Evolutionary conservation across 257 asterid genomes (phyloP).

Genomic region (Salvia miltiorrhiza): DNA sequence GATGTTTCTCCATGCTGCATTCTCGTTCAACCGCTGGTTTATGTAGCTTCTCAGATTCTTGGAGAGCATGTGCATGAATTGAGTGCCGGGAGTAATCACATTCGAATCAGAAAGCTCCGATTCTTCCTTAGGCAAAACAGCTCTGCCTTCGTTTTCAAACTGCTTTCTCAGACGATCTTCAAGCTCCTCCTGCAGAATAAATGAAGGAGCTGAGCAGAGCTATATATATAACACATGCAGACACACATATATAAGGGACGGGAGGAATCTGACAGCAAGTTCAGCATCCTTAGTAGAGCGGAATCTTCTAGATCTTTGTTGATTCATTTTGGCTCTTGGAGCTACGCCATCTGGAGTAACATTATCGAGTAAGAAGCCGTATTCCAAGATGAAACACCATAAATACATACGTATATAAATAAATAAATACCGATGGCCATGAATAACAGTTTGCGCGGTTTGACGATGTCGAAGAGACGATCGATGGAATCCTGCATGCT

Average conservation of each 20-base stretch:
- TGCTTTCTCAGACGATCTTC: conserved; percentile 37
- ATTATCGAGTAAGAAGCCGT: neutral
- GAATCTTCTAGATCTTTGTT: conserved; percentile 51
- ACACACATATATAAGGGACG: no score
- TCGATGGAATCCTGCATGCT: conserved; percentile 43
- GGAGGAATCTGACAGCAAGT: conserved; percentile 27
- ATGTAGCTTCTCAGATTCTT: conserved; percentile 36
- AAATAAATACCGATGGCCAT: conserved; percentile 58
- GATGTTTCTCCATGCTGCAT: conserved; percentile 47
- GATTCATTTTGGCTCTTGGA: conserved; percentile 74
- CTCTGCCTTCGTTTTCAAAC: conserved; percentile 44
- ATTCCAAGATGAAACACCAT: no score
- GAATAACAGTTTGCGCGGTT: conserved; percentile 50
- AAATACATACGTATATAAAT: no score
- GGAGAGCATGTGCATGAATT: conserved; percentile 47
- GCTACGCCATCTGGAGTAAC: conserved; percentile 74
- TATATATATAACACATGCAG: no score
- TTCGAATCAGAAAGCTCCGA: conserved; percentile 51
- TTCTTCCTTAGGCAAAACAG: conserved; percentile 37
- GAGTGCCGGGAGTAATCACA: conserved; percentile 63
- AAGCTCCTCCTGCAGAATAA: conserved; percentile 43
- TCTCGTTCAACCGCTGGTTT: conserved; percentile 22
- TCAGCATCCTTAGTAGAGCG: conserved; percentile 41
- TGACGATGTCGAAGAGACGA: conserved; percentile 44
- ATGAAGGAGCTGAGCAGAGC: no score